Evolutionary conservation across 169 alveolate species (phyloP).

Genomic region (Cryptosporidium sp.): DNA sequence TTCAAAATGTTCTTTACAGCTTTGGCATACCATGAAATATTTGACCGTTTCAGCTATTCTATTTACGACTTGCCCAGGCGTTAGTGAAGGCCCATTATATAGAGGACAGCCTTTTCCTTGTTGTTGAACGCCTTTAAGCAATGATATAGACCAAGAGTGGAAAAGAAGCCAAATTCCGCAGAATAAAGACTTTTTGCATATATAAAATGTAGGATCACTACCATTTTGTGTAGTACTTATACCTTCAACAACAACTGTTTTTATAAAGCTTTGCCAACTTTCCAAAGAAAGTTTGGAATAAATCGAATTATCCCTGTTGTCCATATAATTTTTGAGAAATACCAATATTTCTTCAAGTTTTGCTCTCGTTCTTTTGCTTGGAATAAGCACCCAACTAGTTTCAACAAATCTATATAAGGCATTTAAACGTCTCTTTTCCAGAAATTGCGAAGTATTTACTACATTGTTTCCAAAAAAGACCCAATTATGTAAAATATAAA

Average conservation of each 20-base stretch:
- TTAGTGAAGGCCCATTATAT: slow-evolving; percentile 60
- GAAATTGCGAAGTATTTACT: background rate
- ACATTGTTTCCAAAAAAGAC: slow-evolving; percentile 51
- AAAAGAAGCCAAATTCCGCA: slow-evolving; percentile 75
- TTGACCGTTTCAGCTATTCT: slow-evolving; percentile 59
- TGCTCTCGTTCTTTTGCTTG: slow-evolving; percentile 47
- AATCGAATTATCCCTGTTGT: slow-evolving; percentile 9
- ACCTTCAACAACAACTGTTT: slow-evolving; percentile 33
- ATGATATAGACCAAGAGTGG: slow-evolving; percentile 53
- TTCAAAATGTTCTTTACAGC: slow-evolving; percentile 62
- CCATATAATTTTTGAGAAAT: slow-evolving; percentile 20
- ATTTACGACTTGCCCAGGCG: slow-evolving; percentile 46
- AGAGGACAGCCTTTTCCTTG: slow-evolving; percentile 45
- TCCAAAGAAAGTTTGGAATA: slow-evolving; percentile 36
- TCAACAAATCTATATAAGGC: slow-evolving; percentile 68
- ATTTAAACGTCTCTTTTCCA: slow-evolving; percentile 36
- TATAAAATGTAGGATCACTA: slow-evolving; percentile 17
- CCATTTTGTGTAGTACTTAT: background rate
- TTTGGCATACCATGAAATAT: slow-evolving; percentile 60
- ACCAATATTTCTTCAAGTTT: slow-evolving; percentile 15
- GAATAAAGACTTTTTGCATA: slow-evolving; percentile 54
- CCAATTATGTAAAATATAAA: slow-evolving; percentile 59
- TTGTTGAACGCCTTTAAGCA: slow-evolving; percentile 47
- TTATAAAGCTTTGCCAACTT: slow-evolving; percentile 41
- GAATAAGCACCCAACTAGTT: slow-evolving; percentile 66